Percentiles rank a stretch among this genome's conserved stretches.
These are phyloP conservation scores for Microbotryomycetes sp. DNA, from an alignment of 1,284 basidiomycete genomes.

Conservation along the genomic window DNA sequence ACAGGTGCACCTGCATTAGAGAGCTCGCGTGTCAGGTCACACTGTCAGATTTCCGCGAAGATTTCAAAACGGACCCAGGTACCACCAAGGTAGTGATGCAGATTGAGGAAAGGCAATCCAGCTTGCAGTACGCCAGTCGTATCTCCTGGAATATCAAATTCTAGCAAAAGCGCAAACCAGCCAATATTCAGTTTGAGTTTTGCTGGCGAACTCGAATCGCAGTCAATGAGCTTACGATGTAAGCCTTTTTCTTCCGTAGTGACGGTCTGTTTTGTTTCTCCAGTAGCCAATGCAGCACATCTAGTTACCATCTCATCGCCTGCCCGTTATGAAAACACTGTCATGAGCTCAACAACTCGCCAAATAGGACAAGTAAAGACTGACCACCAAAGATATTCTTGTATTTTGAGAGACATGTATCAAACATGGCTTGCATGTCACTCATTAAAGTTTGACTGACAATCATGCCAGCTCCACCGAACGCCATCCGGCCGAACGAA, in stretches of 20 bases:
- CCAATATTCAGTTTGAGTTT: not conserved
- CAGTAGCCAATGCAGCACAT: conserved; percentile 29
- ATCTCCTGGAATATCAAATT: conserved; percentile 37
- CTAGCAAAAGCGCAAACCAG: no score
- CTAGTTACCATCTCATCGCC: conserved; percentile 36
- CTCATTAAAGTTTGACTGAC: conserved; percentile 17
- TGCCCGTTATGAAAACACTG: no score
- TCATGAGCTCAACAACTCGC: no score
- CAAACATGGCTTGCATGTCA: conserved; percentile 23
- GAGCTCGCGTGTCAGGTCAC: not conserved
- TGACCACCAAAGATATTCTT: conserved; percentile 21
- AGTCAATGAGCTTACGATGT: conserved; percentile 19
- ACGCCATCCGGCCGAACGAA: conserved; percentile 34
- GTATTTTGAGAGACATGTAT: conserved; percentile 23
- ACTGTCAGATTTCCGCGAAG: no score
- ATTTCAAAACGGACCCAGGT: conserved; percentile 24
- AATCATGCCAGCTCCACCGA: conserved; percentile 34
- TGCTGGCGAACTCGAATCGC: not conserved
- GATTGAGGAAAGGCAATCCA: conserved; percentile 32
- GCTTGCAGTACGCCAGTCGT: conserved; percentile 34
- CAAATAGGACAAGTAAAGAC: not conserved
- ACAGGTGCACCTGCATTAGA: conserved; percentile 23
- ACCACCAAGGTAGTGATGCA: conserved; percentile 35
- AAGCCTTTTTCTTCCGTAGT: conserved; percentile 26
- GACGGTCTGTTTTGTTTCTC: conserved; percentile 19